Base-by-base conservation (phyloP, 2,329 filamentous ascomycete genomes). In the Whalleya microplaca region DNA sequence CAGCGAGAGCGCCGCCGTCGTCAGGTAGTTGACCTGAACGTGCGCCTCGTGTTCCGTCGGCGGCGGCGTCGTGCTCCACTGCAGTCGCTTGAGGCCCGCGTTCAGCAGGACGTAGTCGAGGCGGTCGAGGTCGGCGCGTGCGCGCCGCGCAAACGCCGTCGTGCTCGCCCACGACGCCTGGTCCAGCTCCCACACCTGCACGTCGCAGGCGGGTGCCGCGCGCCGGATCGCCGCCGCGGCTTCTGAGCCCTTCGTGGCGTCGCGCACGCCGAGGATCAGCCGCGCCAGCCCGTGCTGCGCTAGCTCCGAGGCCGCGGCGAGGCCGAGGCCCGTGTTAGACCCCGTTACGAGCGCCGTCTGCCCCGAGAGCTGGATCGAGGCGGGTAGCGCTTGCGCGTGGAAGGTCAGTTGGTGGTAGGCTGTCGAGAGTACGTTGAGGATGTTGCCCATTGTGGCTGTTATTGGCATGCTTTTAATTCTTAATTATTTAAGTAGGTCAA, bases 21-120 rank as follows among this genome's bases (percentile, higher is more conserved):
- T 74, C 61, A 82, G 72, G 5, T 80, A 78, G 53, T 83, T 82
- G 42, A 77, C 74, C 0, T 76, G 78, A 45, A 82, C 66, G 3
- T 71, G 76, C 21, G 62, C 65, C 63, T 82, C 80, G 41, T 77
- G 72, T 0, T 72, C 76, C 48, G 77, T 76, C n/a, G n/a, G n/a
- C n/a, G n/a, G n/a, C 0, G 68, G 71, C 0, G 66, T 29, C 1
- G 63, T 40, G 27, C 27, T 48, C 51, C 69, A 78, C 0, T 68
- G 62, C 0, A 1, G 1, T 0, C 72, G 76, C 3, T 70, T 66
- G 4, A 80, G 62, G 0, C 74, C 48, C 16, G 56, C 56, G 45
- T 55, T 78, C 41, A 71, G 61, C 32, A 77, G 66, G 14, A 69
- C 67, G 21, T 68, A 69, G 58, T 78, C 74, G 6, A 78, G 49